These are phyloP conservation scores for Boletus pseudo-olivaceus DNA, from an alignment of 768 basidiomycete genomes.

Conservation along the genomic window DNA sequence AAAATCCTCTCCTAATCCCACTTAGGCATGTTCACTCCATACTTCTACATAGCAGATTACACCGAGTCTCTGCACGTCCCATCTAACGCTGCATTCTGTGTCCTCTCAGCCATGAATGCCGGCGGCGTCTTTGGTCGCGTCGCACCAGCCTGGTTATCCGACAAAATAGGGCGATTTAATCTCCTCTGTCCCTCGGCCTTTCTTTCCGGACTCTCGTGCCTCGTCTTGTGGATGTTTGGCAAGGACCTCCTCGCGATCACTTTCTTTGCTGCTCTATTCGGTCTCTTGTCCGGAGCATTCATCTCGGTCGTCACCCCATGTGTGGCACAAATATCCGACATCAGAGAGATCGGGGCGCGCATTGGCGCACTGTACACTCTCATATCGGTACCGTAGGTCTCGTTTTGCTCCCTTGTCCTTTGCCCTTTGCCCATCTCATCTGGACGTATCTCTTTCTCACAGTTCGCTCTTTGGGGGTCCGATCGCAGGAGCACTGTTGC, in stretches of 20 bases:
- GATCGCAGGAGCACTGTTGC: constrained; percentile 55
- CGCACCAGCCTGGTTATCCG: constrained; percentile 60
- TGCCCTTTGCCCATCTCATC: not conserved
- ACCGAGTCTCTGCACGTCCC: constrained; percentile 40
- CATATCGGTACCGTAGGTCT: constrained; percentile 67
- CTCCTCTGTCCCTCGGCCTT: constrained; percentile 61
- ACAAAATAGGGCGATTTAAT: constrained; percentile 64
- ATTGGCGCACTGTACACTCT: constrained; percentile 64
- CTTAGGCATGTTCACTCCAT: constrained; percentile 67
- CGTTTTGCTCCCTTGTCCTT: not conserved
- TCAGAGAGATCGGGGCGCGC: constrained; percentile 54
- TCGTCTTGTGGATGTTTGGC: constrained; percentile 55
- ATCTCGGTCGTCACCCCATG: constrained; percentile 66
- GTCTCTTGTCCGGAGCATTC: constrained; percentile 66
- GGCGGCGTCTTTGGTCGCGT: constrained; percentile 65
- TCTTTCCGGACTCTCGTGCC: constrained; percentile 56
- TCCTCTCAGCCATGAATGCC: constrained; percentile 66
- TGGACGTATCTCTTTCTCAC: not conserved
- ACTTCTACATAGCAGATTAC: constrained; percentile 66
- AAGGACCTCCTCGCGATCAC: constrained; percentile 39
- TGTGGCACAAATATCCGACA: constrained; percentile 62
- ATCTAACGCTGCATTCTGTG: constrained; percentile 43
- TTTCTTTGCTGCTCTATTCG: constrained; percentile 54
- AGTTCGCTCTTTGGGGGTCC: constrained; percentile 67
- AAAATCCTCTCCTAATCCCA: constrained; percentile 1